phyloP scores from a whole-genome alignment of 176 grass and related monocot genomes.

The Cymbopogon citratus region DNA sequence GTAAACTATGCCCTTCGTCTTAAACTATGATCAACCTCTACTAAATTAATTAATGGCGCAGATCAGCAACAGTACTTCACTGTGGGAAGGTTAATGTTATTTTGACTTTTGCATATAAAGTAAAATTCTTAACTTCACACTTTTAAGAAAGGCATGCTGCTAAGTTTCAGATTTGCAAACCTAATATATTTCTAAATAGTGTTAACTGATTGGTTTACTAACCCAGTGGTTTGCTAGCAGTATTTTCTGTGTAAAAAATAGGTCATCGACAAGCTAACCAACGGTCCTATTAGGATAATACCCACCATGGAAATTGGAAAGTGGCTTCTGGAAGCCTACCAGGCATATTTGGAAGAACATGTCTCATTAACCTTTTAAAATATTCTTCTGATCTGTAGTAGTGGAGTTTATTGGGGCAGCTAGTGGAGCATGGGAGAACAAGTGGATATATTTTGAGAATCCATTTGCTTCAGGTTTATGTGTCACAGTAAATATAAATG shows the following conservation, averaged over 20 bases:
- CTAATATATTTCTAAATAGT: neutral
- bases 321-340: slow-evolving; percentile 6
- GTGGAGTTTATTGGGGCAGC: neutral
- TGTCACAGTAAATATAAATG: neutral
- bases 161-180: neutral
- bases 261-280: neutral
- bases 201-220: neutral
- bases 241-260: neutral
- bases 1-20: neutral
- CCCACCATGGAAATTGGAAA: neutral
- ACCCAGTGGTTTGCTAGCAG: neutral
- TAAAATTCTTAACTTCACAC: too few relatives aligned
- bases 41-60: neutral
- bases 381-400: neutral
- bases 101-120: too few relatives aligned
- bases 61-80: neutral
- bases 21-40: neutral
- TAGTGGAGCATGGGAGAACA: neutral
- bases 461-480: neutral
- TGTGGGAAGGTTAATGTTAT: neutral
- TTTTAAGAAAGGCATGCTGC: neutral
- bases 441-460: neutral
- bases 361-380: neutral
- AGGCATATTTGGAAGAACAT: neutral
- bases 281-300: slow-evolving; percentile 13